Evolutionary conservation across 176 grass and related monocot species (phyloP).

Genomic region (Carex kokanica): DNA sequence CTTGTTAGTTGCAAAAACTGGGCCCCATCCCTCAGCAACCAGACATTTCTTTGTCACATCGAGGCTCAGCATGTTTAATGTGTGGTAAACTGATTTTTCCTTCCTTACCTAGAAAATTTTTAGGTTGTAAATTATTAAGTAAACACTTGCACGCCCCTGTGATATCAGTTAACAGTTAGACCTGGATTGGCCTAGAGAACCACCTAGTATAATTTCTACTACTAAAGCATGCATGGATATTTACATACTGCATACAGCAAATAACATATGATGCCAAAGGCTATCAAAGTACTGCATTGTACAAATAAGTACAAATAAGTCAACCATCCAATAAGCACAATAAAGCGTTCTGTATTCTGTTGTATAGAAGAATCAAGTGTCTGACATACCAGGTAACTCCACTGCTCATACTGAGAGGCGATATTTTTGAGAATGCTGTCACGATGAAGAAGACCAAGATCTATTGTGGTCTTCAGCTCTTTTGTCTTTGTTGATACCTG

Average conservation of each 20-base stretch:
- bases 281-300: constrained; percentile 5
- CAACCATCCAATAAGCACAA: not conserved
- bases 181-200: not conserved
- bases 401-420: constrained; percentile 77
- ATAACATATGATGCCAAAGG: not conserved
- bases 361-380: constrained; percentile 5
- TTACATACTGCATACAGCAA: not conserved
- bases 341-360: constrained; percentile 16
- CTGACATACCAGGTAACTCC: constrained; percentile 73
- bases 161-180: not conserved
- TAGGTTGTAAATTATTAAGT: constrained; percentile 30
- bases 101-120: constrained; percentile 54
- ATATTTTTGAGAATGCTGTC: constrained; percentile 85
- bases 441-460: constrained; percentile 68
- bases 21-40: constrained; percentile 96
- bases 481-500: constrained; percentile 71
- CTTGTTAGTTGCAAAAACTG: constrained; percentile 70
- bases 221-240: not conserved
- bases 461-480: constrained; percentile 87
- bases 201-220: not conserved
- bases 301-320: too few relatives aligned
- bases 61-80: constrained; percentile 95
- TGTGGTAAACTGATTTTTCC: constrained; percentile 96
- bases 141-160: not conserved
- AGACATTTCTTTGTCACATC: constrained; percentile 99